Evolutionary conservation across 441 rosid species (phyloP).

Genomic region (Erodium chrysanthum): DNA sequence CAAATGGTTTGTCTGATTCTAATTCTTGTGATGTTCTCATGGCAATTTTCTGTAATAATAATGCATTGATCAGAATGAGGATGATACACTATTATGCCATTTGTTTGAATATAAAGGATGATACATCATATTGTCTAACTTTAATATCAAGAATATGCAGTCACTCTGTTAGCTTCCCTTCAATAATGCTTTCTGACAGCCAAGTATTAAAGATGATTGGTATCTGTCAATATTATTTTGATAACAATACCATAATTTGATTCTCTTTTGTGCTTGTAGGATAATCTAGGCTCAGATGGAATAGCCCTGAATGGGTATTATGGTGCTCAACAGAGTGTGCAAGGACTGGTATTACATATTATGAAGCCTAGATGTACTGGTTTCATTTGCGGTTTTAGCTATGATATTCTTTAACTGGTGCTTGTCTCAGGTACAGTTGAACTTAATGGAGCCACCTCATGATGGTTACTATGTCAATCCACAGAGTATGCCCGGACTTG

Average conservation of each 20-base stretch:
- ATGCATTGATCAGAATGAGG: background rate
- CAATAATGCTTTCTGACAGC: constrained; percentile 12
- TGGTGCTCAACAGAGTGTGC: constrained; percentile 48
- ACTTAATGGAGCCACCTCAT: constrained; percentile 58
- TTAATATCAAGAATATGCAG: constrained; percentile 17
- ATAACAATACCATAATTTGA: constrained; percentile 1
- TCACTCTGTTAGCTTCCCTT: constrained; percentile 7
- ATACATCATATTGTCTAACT: constrained; percentile 13
- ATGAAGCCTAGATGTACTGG: background rate
- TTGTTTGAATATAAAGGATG: no score
- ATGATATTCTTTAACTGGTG: constrained; percentile 13
- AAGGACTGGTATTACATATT: constrained; percentile 39
- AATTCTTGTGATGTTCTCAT: background rate
- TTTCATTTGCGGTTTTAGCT: background rate
- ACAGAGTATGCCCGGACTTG: constrained; percentile 44
- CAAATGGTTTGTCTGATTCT: constrained; percentile 4
- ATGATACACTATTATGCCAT: constrained; percentile 9
- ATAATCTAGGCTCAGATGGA: constrained; percentile 28
- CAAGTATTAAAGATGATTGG: constrained; percentile 5
- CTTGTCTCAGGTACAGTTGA: constrained; percentile 35
- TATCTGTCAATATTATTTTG: constrained; percentile 19
- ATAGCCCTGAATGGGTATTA: constrained; percentile 38
- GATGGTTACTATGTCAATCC: constrained; percentile 52
- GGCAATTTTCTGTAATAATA: background rate
- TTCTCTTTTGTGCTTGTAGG: constrained; percentile 19